Evolutionary conservation across 164 flowering plant species (phyloP), one percentile per base, ranked within the genome.

Genomic region (Stephania yunnanensis): DNA sequence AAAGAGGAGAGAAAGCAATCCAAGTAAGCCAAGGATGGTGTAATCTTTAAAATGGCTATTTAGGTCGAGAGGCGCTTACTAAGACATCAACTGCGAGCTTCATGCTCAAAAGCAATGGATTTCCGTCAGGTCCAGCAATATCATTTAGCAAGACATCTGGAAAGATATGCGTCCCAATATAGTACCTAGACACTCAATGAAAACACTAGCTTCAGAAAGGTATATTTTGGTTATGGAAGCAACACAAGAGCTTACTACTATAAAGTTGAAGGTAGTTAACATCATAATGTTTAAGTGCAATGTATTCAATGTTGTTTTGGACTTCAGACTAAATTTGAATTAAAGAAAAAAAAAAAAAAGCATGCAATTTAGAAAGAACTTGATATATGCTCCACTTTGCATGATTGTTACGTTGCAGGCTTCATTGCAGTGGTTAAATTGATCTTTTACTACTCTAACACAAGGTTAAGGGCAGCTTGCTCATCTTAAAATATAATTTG

Each of bases 1-100:
- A 36, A 36, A 2, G 42, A 36, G 42, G 42, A 4, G 42, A 0
- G 42, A 36, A 36, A 36, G 42, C 4, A 36, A 36, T 36, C 42
- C 42, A 36, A 36, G 42, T 36, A 2, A 36, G 42, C 42, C 4
- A 36, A 36, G 42, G 42, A 36, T 36, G 42, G 42, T 68, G 31
- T 68, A 68, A 53, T 17, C 72, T 61, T 64, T 13, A 22, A 58
- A 75, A 70, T 22, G 70, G 10, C 46, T n/a, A 10, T 68, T 31
- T 66, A 69, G 29, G n/a, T 15, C 12, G 48, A 7, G 71, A 76
- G 67, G 12, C 22, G 86, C 96, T 89, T 74, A 94, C 98, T 87
- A 94, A 79, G 73, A 95, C 98, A 86, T 95, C 97, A 67, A 92
- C 91, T 64, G 98, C 72, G 77, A 95, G 98, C 86, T 95, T 95